phyloP scores from a whole-genome alignment of 2,329 filamentous ascomycete species.

The Trichoderma polysporum region DNA sequence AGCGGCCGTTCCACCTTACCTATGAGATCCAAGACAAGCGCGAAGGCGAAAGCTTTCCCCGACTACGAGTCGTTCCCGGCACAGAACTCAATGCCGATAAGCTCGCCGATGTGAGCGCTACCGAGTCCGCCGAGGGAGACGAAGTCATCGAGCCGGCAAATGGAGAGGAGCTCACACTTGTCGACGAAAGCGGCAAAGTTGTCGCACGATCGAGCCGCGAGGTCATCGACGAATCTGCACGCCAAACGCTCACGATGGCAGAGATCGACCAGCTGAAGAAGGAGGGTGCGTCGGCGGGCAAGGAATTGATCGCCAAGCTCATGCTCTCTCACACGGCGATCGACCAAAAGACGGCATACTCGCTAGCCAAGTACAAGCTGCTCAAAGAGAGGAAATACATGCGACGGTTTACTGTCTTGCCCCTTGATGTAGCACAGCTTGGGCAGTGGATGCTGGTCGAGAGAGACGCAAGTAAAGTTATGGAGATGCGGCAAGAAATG shows the following conservation, averaged over 20 bases:
- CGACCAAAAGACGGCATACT: slow-evolving; percentile 92
- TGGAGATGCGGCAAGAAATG: slow-evolving; percentile 85
- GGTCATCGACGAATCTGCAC: slow-evolving; percentile 58
- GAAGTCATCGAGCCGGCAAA: slow-evolving; percentile 39
- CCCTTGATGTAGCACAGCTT: slow-evolving; percentile 75
- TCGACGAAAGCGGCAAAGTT: slow-evolving; percentile 44
- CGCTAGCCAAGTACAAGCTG: slow-evolving; percentile 91
- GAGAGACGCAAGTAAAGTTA: slow-evolving; percentile 74
- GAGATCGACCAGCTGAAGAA: slow-evolving; percentile 75
- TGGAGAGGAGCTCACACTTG: slow-evolving; percentile 44
- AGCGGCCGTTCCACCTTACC: slow-evolving; percentile 87
- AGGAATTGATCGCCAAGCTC: slow-evolving; percentile 89
- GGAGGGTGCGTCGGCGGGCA: slow-evolving; percentile 74
- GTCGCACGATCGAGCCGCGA: slow-evolving; percentile 58
- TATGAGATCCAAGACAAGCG: slow-evolving; percentile 80
- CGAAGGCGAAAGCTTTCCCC: slow-evolving; percentile 62
- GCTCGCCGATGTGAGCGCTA: slow-evolving; percentile 47
- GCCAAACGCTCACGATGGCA: slow-evolving; percentile 74
- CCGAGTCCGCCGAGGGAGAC: slow-evolving; percentile 43
- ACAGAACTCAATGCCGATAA: slow-evolving; percentile 82
- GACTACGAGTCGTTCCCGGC: slow-evolving; percentile 75
- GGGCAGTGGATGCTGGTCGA: slow-evolving; percentile 76
- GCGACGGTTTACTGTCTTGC: slow-evolving; percentile 79
- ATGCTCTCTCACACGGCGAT: slow-evolving; percentile 85
- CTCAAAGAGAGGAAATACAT: slow-evolving; percentile 94